Percentiles rank a stretch among this genome's conserved stretches.
Conservation (phyloP, 805 yeast genomes). For the Nakazawaea ambrosiae region DNA sequence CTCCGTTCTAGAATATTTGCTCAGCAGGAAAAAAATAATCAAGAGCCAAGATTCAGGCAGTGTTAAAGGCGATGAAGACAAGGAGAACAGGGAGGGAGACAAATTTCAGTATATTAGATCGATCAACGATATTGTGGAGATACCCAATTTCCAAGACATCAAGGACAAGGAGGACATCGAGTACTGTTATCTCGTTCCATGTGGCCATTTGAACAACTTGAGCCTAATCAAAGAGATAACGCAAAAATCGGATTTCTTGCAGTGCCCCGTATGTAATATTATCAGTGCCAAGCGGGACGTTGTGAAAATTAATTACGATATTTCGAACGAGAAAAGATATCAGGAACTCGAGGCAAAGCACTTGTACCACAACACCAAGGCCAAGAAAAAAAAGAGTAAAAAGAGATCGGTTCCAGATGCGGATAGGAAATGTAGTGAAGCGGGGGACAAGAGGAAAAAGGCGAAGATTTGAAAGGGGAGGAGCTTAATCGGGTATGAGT, state of each 20-base stretch:
- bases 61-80: too few species aligned
- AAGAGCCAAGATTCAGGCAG: conserved; percentile 21
- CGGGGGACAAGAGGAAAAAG: too few species aligned
- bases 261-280: conserved; percentile 38
- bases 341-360: too few species aligned
- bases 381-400: too few species aligned
- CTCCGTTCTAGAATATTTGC: conserved; percentile 47
- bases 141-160: conserved; percentile 17
- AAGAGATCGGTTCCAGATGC: too few species aligned
- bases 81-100: neutral
- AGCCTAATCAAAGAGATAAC: conserved; percentile 21
- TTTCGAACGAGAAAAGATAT: too few species aligned
- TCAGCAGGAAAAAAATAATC: conserved; percentile 20
- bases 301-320: too few species aligned
- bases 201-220: conserved; percentile 36
- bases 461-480: too few species aligned
- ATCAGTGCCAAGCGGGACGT: too few species aligned
- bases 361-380: too few species aligned
- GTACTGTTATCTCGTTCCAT: conserved; percentile 31
- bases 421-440: too few species aligned
- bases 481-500: too few species aligned
- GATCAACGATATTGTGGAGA: conserved; percentile 37
- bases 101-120: conserved; percentile 26
- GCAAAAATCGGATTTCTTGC: conserved; percentile 9
- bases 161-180: conserved; percentile 22